These are phyloP conservation scores for Hypoxylon sp. DNA, from an alignment of 2,329 filamentous ascomycete genomes.

Conservation along the genomic window DNA sequence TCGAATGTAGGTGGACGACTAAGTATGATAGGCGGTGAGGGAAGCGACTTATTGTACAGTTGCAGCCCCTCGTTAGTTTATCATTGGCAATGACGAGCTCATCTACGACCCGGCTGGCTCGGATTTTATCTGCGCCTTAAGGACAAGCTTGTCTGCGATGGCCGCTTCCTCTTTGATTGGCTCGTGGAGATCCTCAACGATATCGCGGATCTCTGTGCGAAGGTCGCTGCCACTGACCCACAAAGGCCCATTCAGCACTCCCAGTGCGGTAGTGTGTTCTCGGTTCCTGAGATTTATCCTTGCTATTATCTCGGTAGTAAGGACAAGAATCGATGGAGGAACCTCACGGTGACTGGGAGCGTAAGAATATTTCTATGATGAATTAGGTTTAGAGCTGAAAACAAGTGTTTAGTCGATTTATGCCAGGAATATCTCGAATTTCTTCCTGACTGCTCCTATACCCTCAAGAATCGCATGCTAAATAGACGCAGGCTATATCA, in stretches of 20 bases:
- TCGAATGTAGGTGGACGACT: not conserved
- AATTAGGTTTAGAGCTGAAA: not conserved
- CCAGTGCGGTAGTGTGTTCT: not conserved
- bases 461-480: not conserved
- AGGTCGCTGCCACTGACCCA: not conserved
- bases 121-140: constrained; percentile 5
- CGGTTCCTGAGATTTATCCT: not conserved
- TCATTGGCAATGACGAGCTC: constrained; percentile 10
- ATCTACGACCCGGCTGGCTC: not conserved
- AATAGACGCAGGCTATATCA: constrained; percentile 1
- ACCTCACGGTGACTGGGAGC: constrained; percentile 36
- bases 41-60: constrained; percentile 8
- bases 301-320: constrained; percentile 8
- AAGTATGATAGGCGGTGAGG: not conserved
- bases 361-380: not conserved
- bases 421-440: not conserved
- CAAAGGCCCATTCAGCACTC: not conserved
- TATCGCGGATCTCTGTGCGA: not conserved
- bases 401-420: not conserved
- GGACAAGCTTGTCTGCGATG: not conserved
- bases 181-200: not conserved
- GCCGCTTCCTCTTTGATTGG: not conserved
- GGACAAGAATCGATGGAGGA: not conserved
- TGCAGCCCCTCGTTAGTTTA: not conserved
- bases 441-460: not conserved